These are phyloP conservation scores for Rhododendron vialii DNA, from an alignment of 148 eudicot species.

Conservation along the genomic window DNA sequence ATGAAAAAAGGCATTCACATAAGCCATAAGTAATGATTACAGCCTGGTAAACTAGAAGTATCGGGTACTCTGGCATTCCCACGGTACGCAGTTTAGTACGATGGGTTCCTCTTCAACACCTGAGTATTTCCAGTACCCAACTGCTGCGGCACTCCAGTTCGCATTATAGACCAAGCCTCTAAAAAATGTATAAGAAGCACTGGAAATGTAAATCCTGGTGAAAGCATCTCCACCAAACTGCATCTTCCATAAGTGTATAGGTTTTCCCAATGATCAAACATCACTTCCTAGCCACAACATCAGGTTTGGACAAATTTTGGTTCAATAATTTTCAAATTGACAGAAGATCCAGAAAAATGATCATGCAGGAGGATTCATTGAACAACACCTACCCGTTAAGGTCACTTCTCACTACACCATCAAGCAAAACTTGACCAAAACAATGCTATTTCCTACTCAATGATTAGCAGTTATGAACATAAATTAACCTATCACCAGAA, in stretches of 20 bases:
- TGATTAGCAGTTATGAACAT: not conserved
- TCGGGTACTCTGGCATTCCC: no score
- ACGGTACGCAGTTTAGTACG: not conserved
- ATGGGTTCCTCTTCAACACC: not conserved
- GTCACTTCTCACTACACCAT: not conserved
- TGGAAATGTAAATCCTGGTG: not conserved
- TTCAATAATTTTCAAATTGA: not conserved
- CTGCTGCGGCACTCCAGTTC: not conserved
- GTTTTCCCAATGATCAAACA: not conserved
- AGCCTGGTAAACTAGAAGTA: no score
- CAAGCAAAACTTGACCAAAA: not conserved
- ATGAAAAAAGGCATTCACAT: no score
- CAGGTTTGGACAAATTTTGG: not conserved
- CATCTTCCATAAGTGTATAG: not conserved
- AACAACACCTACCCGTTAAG: not conserved
- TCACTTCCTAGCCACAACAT: not conserved
- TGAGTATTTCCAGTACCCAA: not conserved
- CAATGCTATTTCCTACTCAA: not conserved
- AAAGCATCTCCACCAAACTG: not conserved
- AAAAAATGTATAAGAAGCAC: not conserved
- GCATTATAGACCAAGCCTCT: not conserved
- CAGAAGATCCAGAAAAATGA: not conserved
- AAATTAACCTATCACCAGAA: conserved; percentile 30
- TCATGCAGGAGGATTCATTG: not conserved
- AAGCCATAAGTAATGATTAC: no score